Percentiles rank a stretch among this genome's conserved stretches.
Conservation (phyloP, 1,284 basidiomycete genomes). For the Naganishia liquefaciens region DNA sequence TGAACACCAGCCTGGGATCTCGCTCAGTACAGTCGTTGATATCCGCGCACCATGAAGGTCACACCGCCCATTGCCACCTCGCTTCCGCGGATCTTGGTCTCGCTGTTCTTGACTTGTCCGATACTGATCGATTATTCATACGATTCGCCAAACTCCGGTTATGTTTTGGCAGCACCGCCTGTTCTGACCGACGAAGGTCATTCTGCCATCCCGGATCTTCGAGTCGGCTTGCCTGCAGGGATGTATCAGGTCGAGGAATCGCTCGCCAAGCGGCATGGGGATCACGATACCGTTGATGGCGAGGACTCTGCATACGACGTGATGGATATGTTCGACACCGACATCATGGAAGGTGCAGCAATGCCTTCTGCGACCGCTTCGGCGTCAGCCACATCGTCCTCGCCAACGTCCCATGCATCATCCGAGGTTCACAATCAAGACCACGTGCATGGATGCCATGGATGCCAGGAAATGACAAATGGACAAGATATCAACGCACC, state of each 20-base stretch:
- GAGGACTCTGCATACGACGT: not conserved
- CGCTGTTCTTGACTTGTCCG: slow-evolving; percentile 9
- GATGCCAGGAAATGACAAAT: not conserved
- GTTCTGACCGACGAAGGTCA: not conserved
- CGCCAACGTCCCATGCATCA: not conserved
- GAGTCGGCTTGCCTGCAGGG: not conserved
- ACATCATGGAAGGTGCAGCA: not conserved
- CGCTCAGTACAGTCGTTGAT: no score
- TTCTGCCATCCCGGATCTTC: slow-evolving; percentile 2
- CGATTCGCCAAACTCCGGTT: not conserved
- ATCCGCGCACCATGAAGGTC: slow-evolving; percentile 2
- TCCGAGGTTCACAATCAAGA: not conserved
- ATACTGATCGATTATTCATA: slow-evolving; percentile 6
- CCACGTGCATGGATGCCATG: not conserved
- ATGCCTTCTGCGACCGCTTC: not conserved
- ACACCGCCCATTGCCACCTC: slow-evolving; percentile 1
- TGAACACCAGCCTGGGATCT: no score
- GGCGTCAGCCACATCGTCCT: not conserved
- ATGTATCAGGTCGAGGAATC: not conserved
- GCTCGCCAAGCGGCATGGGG: not conserved
- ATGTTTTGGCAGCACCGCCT: slow-evolving; percentile 1
- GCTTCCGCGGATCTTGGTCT: slow-evolving; percentile 14
- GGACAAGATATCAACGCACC: not conserved
- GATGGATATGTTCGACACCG: slow-evolving; percentile 19
- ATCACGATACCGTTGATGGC: not conserved